phyloP scores from a whole-genome alignment of 805 yeast species.

The Candida pini region DNA sequence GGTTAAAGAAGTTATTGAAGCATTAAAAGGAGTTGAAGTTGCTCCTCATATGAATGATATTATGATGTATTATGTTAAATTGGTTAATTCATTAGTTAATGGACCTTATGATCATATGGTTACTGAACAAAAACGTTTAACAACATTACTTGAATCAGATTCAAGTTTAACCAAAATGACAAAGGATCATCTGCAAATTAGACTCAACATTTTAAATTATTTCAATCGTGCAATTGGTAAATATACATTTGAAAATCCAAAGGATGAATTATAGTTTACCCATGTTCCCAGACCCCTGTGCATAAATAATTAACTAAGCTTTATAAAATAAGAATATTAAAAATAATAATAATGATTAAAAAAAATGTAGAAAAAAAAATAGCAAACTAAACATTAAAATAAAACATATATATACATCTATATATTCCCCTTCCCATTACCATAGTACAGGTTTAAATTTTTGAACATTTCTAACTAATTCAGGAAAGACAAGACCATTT shows the following conservation, averaged over 20 bases:
- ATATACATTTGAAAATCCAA: conserved; percentile 11
- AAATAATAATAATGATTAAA: too few species aligned
- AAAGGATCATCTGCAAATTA: conserved; percentile 44
- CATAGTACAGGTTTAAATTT: conserved; percentile 49
- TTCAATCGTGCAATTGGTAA: conserved; percentile 19
- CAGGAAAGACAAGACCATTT: conserved; percentile 64
- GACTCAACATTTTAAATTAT: conserved; percentile 43
- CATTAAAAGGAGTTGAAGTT: conserved; percentile 29
- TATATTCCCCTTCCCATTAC: conserved; percentile 31
- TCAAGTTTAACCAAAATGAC: conserved; percentile 35
- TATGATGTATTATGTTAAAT: conserved; percentile 42
- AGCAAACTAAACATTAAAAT: too few species aligned
- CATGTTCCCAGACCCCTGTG: too few species aligned
- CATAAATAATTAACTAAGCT: too few species aligned
- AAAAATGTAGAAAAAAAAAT: too few species aligned
- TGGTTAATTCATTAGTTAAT: conserved; percentile 38
- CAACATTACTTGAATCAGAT: conserved; percentile 29
- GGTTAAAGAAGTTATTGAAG: conserved; percentile 31
- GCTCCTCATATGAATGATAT: conserved; percentile 16
- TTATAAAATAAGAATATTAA: too few species aligned
- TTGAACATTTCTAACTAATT: conserved; percentile 56
- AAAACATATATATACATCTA: too few species aligned
- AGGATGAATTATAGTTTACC: conserved; percentile 9
- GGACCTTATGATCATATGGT: conserved; percentile 40
- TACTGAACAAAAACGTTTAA: conserved; percentile 43